Base-by-base conservation (phyloP, 1,139 yeast genomes). In the Zygoascus hellenicus region DNA sequence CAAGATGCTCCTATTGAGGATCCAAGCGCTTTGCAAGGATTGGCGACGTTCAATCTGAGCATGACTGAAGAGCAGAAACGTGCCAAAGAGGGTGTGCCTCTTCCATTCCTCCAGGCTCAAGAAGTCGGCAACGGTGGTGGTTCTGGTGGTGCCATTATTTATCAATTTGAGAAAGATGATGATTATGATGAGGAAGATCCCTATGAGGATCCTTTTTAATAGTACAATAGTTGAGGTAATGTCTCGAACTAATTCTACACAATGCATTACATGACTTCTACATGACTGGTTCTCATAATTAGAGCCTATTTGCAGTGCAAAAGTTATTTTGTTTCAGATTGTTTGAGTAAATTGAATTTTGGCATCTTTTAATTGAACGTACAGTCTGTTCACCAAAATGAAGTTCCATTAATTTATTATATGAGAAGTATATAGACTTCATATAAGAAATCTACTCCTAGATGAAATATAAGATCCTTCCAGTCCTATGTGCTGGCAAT, bases 171-270 rank as follows among this genome's bases (percentile, higher is more conserved):
- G 58, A 76, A 77, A 57, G 82, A 77, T 56, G 83, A 90, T 63
- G 97, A 90, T 62, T 90, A 89, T 57, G 97, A 92, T 61, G 97
- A 92, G 64, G 97, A 92, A 56, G 98, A 92, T 64, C 97, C 97
- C 0, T 90, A 83, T 58, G 98, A 92, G 62, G 97, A 92, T 61
- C 97, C 97, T 3, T 90, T 89, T 59, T 89, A 63, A 62, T 17
- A 7, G 34, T 6, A 28, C 4, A 22, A 22, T 22, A 22, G 7
- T 22, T 7, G 7, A 22, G 26, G 26, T 22, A 4, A 22, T 7
- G 4, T 22, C 7, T 22, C 26, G 26, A 22, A 22, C 6, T 5
- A 22, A 4, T 22, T 7, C 7, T 5, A 22, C 7, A 22, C 7
- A 22, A 22, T 22, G 26, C 26, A 22, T n/a, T 22, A 22, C 26